Percentiles rank a stretch among this genome's conserved stretches.
Conservation (phyloP, 2,329 filamentous ascomycete genomes). For the Kalaharituber pfeilii region DNA sequence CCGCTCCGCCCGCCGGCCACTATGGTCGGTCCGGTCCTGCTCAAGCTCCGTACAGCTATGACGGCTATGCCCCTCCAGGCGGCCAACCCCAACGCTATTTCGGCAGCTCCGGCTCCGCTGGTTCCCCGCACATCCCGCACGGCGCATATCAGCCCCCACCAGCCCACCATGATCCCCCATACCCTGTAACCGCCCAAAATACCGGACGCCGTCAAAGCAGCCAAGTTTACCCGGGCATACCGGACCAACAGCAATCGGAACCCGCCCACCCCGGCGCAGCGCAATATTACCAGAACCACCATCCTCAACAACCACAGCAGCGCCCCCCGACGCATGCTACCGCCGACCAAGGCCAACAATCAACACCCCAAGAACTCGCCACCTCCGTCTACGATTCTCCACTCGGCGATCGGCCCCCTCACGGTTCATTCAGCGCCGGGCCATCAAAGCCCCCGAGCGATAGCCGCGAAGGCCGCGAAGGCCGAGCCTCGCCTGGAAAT, state of each 20-base stretch:
- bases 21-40: constrained; percentile 46
- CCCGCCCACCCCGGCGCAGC: constrained; percentile 21
- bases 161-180: constrained; percentile 13
- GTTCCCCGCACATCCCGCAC: constrained; percentile 49
- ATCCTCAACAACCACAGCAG: constrained; percentile 51
- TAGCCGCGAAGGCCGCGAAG: too few species aligned
- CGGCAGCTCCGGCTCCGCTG: constrained; percentile 15
- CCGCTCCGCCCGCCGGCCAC: constrained; percentile 64
- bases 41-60: constrained; percentile 3
- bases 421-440: constrained; percentile 4
- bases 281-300: constrained; percentile 9
- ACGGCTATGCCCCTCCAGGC: constrained; percentile 5
- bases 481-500: constrained; percentile 3
- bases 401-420: constrained; percentile 31
- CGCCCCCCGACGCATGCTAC: constrained; percentile 21
- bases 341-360: constrained; percentile 19
- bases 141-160: constrained; percentile 30
- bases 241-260: constrained; percentile 27
- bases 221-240: constrained; percentile 26
- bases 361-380: constrained; percentile 47
- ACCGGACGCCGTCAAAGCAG: constrained; percentile 6
- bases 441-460: background rate
- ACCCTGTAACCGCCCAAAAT: constrained; percentile 5
- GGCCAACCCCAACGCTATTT: constrained; percentile 4
- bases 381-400: constrained; percentile 61